Percentiles rank a stretch among this genome's conserved stretches.
Conservation (phyloP, 139 green algal species). For the Zygnema circumcarinatum region DNA sequence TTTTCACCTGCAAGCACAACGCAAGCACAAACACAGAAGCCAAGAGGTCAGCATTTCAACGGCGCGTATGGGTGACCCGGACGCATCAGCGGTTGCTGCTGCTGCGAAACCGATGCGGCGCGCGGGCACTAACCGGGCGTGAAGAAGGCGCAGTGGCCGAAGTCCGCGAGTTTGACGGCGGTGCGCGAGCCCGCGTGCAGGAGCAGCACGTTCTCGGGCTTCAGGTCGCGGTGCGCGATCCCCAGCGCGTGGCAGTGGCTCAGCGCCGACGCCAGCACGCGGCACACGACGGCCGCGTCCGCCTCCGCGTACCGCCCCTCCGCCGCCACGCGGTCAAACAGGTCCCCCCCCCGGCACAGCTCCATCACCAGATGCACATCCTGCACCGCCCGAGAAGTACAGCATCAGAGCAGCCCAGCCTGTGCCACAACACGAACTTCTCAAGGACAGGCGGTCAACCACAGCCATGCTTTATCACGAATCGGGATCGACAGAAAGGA, state of each 20-base stretch:
- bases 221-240: not conserved
- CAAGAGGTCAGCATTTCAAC: no score
- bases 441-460: no score
- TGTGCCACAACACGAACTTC: no score
- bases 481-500: no score
- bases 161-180: not conserved
- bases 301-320: not conserved
- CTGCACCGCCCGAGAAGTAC: no score
- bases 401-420: no score
- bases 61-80: no score
- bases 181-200: not conserved
- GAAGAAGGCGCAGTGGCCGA: not conserved
- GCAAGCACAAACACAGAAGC: no score
- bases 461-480: no score
- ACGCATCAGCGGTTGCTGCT: no score
- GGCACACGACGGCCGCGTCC: not conserved
- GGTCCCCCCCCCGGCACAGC: not conserved
- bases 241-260: not conserved
- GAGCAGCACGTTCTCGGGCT: not conserved
- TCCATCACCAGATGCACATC: not conserved
- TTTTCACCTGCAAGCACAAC: not conserved
- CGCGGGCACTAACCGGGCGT: not conserved
- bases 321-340: not conserved
- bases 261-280: not conserved
- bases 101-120: not conserved